These are phyloP conservation scores for Rutstroemia sp. DNA, from an alignment of 2,329 filamentous ascomycete genomes.

Conservation along the genomic window DNA sequence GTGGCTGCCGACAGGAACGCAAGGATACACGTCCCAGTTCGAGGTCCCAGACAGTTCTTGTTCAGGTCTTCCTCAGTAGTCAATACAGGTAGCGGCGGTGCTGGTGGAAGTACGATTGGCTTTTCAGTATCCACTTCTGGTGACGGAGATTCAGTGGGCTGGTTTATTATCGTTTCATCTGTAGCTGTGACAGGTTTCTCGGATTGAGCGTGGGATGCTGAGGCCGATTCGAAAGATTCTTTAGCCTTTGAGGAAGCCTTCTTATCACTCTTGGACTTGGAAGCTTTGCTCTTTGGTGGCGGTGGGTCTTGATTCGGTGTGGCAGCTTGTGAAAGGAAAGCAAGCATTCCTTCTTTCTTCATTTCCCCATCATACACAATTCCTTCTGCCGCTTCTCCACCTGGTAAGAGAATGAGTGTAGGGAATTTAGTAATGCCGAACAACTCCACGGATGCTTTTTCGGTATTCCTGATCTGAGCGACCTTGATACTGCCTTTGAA, in stretches of 20 bases:
- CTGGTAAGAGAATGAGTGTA: conserved; percentile 71
- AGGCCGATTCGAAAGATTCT: conserved; percentile 42
- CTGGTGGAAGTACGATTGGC: conserved; percentile 40
- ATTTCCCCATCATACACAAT: conserved; percentile 75
- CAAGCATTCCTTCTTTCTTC: conserved; percentile 73
- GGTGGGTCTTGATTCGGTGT: conserved; percentile 72
- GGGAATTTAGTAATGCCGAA: conserved; percentile 77
- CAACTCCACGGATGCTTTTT: conserved; percentile 60
- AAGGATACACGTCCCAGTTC: conserved; percentile 77
- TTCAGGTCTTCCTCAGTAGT: conserved; percentile 56
- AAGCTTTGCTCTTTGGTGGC: conserved; percentile 37
- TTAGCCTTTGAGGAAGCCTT: conserved; percentile 35
- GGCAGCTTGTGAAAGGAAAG: conserved; percentile 75
- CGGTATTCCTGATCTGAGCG: conserved; percentile 63
- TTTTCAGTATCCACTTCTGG: conserved; percentile 33
- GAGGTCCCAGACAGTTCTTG: conserved; percentile 64
- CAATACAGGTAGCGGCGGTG: conserved; percentile 61
- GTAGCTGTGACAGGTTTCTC: conserved; percentile 42
- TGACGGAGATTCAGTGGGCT: conserved; percentile 43
- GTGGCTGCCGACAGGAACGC: conserved; percentile 53
- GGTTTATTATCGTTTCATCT: conserved; percentile 41
- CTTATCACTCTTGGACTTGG: conserved; percentile 31
- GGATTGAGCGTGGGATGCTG: conserved; percentile 42
- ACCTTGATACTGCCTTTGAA: conserved; percentile 75
- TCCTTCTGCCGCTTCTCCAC: conserved; percentile 54